phyloP scores from a whole-genome alignment of 139 green algal genomes.

The Coelastrella sp. region DNA sequence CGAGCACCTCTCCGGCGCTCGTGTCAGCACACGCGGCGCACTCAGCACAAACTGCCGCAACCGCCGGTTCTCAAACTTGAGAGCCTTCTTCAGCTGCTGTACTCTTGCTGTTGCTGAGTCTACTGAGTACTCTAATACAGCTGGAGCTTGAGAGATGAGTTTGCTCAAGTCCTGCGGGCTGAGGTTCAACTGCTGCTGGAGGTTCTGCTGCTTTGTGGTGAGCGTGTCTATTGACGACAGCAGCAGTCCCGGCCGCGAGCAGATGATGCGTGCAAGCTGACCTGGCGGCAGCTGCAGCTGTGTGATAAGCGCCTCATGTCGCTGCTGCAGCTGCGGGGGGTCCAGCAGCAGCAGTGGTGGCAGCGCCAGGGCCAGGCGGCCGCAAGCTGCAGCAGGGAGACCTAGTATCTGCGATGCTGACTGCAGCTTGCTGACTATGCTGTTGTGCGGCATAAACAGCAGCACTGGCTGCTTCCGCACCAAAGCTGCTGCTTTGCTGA shows the following conservation, averaged over 20 bases:
- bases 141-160: slow-evolving; percentile 30
- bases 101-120: neutral
- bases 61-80: neutral
- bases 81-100: neutral
- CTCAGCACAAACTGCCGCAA: slow-evolving; percentile 18
- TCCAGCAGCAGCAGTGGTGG: slow-evolving; percentile 52
- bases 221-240: neutral
- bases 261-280: neutral
- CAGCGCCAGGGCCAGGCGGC: slow-evolving; percentile 11
- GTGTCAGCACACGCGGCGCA: slow-evolving; percentile 50
- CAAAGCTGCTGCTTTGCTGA: neutral
- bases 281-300: neutral
- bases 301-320: neutral
- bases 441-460: slow-evolving; percentile 18
- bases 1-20: neutral
- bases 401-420: neutral
- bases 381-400: neutral
- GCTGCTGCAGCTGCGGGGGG: neutral
- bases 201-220: slow-evolving; percentile 3
- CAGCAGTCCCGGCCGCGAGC: slow-evolving; percentile 37
- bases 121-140: slow-evolving; percentile 49
- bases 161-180: neutral
- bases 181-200: slow-evolving; percentile 28
- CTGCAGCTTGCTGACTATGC: neutral
- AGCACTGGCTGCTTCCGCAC: neutral